Evolutionary conservation across 164 flowering plant genomes (phyloP).

Genomic region (Dillenia turbinata): DNA sequence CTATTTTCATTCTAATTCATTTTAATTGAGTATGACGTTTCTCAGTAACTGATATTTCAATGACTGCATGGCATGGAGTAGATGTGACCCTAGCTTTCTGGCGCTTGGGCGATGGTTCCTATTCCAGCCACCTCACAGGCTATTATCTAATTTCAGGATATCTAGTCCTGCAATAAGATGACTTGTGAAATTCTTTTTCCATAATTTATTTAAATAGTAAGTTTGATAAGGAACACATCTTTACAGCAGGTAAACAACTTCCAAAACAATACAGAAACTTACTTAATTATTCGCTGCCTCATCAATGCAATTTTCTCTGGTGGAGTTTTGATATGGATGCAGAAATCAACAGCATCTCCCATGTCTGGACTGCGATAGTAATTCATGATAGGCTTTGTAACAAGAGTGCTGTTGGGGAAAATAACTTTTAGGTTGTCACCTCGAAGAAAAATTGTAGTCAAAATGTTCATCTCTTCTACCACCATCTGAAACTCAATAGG

Average conservation of each 20-base stretch:
- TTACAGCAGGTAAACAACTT: too few relatives aligned
- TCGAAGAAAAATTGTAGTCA: slow-evolving; percentile 58
- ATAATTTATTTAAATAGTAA: too few relatives aligned
- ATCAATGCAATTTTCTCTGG: slow-evolving; percentile 46
- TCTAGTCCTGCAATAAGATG: too few relatives aligned
- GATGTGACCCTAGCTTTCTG: too few relatives aligned
- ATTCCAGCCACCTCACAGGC: too few relatives aligned
- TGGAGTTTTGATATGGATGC: slow-evolving; percentile 53
- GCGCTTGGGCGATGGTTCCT: too few relatives aligned
- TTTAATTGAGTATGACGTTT: too few relatives aligned
- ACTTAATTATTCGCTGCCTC: slow-evolving; percentile 46
- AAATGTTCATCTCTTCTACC: slow-evolving; percentile 81
- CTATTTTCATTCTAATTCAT: too few relatives aligned
- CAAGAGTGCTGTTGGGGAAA: slow-evolving; percentile 42
- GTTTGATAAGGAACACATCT: too few relatives aligned
- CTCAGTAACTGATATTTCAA: background rate
- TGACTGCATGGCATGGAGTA: too few relatives aligned
- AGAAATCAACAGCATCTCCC: slow-evolving; percentile 64
- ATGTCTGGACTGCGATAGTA: slow-evolving; percentile 68
- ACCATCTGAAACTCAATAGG: slow-evolving; percentile 31
- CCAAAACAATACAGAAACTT: background rate
- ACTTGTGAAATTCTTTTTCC: too few relatives aligned
- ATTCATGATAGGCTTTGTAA: slow-evolving; percentile 44
- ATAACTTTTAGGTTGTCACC: slow-evolving; percentile 49
- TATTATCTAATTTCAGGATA: too few relatives aligned